Percentiles rank a stretch among this genome's conserved stretches.
Conservation (phyloP, 495 filamentous ascomycete genomes). For the Penicillium riverlandense region DNA sequence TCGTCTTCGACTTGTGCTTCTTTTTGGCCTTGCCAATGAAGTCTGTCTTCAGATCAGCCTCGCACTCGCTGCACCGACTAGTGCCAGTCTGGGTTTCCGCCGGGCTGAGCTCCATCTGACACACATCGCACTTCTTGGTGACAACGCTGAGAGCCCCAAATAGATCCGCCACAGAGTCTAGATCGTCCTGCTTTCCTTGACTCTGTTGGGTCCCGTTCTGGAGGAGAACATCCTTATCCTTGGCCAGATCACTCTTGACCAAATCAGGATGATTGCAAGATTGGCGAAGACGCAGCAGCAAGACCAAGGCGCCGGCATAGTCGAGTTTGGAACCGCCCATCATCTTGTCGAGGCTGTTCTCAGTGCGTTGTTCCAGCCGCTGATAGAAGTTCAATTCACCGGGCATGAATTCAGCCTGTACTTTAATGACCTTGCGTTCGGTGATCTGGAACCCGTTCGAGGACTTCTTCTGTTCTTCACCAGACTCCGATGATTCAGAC, state of each 20-base stretch:
- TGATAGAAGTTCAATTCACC: constrained; percentile 82
- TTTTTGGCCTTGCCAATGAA: constrained; percentile 33
- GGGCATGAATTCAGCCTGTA: constrained; percentile 70
- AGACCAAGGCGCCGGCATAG: constrained; percentile 77
- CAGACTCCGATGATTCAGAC: constrained; percentile 46
- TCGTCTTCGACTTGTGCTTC: constrained; percentile 39
- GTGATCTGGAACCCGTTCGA: constrained; percentile 74
- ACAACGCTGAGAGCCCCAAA: constrained; percentile 77
- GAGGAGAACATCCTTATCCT: constrained; percentile 76
- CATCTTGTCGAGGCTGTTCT: constrained; percentile 80
- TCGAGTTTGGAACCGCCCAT: constrained; percentile 66
- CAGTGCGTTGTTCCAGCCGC: constrained; percentile 72
- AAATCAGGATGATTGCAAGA: constrained; percentile 91
- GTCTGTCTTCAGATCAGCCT: constrained; percentile 51
- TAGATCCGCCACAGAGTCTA: constrained; percentile 80
- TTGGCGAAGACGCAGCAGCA: constrained; percentile 82
- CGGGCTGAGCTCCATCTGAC: constrained; percentile 60
- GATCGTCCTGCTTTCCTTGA: constrained; percentile 46
- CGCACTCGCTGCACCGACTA: constrained; percentile 66
- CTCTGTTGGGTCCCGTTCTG: constrained; percentile 46
- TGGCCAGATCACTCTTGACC: constrained; percentile 73
- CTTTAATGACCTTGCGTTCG: constrained; percentile 75
- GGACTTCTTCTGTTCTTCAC: constrained; percentile 40
- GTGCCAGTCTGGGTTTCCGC: constrained; percentile 50
- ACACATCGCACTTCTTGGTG: constrained; percentile 83